Base-by-base conservation (phyloP, 2,329 filamentous ascomycete species). In the Alternaria sp. region DNA sequence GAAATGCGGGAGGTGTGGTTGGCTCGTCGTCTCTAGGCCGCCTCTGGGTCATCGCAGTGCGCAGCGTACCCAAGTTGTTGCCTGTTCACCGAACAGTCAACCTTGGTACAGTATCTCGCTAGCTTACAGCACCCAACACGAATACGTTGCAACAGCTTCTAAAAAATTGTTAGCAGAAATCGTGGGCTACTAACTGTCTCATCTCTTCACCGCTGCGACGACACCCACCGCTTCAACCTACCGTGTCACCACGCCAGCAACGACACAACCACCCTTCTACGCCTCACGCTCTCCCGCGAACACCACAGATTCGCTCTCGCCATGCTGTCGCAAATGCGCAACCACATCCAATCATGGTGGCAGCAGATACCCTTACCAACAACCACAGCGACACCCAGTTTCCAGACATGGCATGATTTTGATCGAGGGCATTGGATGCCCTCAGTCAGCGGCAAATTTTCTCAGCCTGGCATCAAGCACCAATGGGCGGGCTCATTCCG, bases 271-370 rank as follows among this genome's bases (percentile, higher is more conserved):
- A 33, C 26, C 43, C 30, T 60, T 44, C 14, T 25, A 23, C 30
- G 23, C 18, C 33, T n/a, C 37, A 51, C 14, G 11, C 33, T 33
- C 18, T 14, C 33, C 20, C 12, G 15, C 14, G 11, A 56, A 43
- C 1, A 56, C 23, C n/a, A 44, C 12, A 30, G 30, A 23, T 25
- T 41, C 14, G 5, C 53, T 26, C 28, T 28, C 46, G 28, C n/a
- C 21, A 58, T 62, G 55, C 55, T 62, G 28, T 62, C 60, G 21
- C 60, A 62, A 30, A 25, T 47, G 11, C 41, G 28, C 41, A 54
- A 6, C 28, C 10, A 54, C 20, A 43, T 62, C 14, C 18, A 43
- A 41, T 54, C 60, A 43, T 62, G 55, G 55, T 62, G 55, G 60
- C 54, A 58, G 5, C 41, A 62, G 47, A 58, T 28, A 25, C 60